phyloP scores from a whole-genome alignment of 148 eudicot species.

The Mesembryanthemum crystallinum region DNA sequence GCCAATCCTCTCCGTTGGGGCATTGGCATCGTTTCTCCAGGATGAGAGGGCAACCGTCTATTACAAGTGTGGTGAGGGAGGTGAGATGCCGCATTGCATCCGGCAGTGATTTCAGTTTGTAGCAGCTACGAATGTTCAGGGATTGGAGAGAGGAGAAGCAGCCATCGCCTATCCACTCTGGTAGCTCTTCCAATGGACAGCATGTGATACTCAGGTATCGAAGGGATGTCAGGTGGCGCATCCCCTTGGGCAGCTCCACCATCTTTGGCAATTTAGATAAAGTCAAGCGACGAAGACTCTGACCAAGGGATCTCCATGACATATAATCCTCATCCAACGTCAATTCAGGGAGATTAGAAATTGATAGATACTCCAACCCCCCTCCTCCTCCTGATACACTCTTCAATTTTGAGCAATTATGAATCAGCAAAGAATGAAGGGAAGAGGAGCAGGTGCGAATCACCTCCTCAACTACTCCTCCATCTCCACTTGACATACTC shows the following conservation, averaged over 20 bases:
- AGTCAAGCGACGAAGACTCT: background rate
- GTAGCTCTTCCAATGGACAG: background rate
- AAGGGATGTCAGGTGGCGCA: conserved; percentile 21
- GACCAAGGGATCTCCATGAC: conserved; percentile 15
- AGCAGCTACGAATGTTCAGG: background rate
- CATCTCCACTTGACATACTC: conserved; percentile 17
- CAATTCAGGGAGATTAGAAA: background rate
- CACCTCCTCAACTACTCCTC: conserved; percentile 5
- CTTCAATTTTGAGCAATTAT: background rate
- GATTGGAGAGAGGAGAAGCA: background rate
- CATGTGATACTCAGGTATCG: background rate
- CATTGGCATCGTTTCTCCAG: background rate
- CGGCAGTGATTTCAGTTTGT: background rate
- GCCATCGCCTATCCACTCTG: conserved; percentile 16
- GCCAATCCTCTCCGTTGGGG: background rate
- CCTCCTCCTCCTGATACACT: conserved; percentile 11
- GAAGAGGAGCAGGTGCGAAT: conserved; percentile 14
- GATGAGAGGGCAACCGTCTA: background rate
- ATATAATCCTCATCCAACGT: background rate
- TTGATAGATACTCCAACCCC: conserved; percentile 24
- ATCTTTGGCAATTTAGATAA: background rate
- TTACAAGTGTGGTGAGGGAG: background rate
- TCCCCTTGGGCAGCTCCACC: conserved; percentile 7
- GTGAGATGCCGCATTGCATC: background rate
- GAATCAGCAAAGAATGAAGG: background rate